Base-by-base conservation (phyloP, 2,329 filamentous ascomycete genomes). In the Escovopsis weberi region DNA sequence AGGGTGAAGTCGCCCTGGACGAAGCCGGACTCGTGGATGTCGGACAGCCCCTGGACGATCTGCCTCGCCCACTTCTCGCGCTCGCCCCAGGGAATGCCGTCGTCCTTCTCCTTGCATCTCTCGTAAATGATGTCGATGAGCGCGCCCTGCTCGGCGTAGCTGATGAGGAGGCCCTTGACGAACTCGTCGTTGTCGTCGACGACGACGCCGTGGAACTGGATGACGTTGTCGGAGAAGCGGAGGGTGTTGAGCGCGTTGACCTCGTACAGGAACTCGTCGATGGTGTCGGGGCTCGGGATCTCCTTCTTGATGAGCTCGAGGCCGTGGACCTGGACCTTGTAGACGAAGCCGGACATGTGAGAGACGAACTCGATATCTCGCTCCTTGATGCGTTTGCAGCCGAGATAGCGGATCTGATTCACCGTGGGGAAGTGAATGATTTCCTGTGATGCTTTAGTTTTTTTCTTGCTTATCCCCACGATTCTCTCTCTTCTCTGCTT, bases 1-100 rank as follows among this genome's bases (percentile, higher is more conserved):
- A 98, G 70, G 0, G 91, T 98, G 50, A 98, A 95, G 57, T 98
- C 91, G 23, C 91, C 91, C 57, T 98, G 91, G 10, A 98, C 91
- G 59, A 94, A 96, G 4, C 91, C 91, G 19, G 85, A 81, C 60
- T 96, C 89, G 55, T 98, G 91, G 28, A 98, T 89, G 53, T 95
- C 87, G 1, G 85, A 80, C 3, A 98, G 71, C 2, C 91, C 91
- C 46, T 82, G 75, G 12, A 96, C 79, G 50, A 96, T 94, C 59
- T 96, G 88, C 45, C 75, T 77, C 2, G 89, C 89, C 91, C 91
- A 98, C 51, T 75, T 80, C 60, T 88, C 82, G 38, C 88, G 78
- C 36, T 78, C 74, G 18, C 68, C 57, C 84, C 88, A 95, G 1
- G 77, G 65, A 10, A 79, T 58, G 2, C 63, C 59, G 37, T 79